Evolutionary conservation across 305 asterid species (phyloP).

Genomic region (Fraxinus paxiana): DNA sequence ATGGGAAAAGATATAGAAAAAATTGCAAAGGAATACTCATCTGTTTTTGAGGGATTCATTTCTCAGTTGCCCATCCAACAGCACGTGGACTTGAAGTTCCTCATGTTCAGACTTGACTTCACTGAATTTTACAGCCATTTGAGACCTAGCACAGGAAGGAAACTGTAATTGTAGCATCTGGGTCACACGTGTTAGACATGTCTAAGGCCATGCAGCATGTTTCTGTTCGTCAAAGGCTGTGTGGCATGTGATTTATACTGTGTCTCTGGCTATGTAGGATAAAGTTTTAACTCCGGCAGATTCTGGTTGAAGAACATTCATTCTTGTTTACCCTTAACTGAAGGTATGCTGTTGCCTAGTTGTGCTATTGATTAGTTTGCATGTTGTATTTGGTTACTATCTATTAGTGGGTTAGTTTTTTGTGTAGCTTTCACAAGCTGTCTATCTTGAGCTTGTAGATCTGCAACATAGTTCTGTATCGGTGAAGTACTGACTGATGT

Average conservation of each 20-base stretch:
- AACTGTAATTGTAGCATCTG: slow-evolving; percentile 38
- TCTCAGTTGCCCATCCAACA: slow-evolving; percentile 81
- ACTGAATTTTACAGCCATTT: slow-evolving; percentile 78
- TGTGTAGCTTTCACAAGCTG: slow-evolving; percentile 22
- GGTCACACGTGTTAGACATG: slow-evolving; percentile 6
- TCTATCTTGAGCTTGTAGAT: slow-evolving; percentile 28
- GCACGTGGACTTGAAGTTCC: slow-evolving; percentile 88
- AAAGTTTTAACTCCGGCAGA: neutral
- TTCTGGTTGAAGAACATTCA: slow-evolving; percentile 12
- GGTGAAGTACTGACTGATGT: slow-evolving; percentile 24
- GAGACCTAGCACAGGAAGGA: slow-evolving; percentile 48
- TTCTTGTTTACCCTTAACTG: slow-evolving; percentile 31
- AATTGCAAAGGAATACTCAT: slow-evolving; percentile 73
- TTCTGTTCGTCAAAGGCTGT: slow-evolving; percentile 28
- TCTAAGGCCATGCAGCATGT: slow-evolving; percentile 19
- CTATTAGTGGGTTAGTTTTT: slow-evolving; percentile 25
- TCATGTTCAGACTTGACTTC: slow-evolving; percentile 86
- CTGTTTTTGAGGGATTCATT: slow-evolving; percentile 80
- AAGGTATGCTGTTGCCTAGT: slow-evolving; percentile 34
- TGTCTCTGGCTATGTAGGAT: slow-evolving; percentile 23
- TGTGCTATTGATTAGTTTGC: slow-evolving; percentile 23
- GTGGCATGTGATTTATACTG: slow-evolving; percentile 18
- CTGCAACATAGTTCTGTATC: slow-evolving; percentile 22
- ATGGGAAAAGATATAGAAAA: slow-evolving; percentile 78
- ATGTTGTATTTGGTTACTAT: slow-evolving; percentile 30